Base-by-base conservation (phyloP, 2,329 filamentous ascomycete species). In the Penicillium verrucosum region DNA sequence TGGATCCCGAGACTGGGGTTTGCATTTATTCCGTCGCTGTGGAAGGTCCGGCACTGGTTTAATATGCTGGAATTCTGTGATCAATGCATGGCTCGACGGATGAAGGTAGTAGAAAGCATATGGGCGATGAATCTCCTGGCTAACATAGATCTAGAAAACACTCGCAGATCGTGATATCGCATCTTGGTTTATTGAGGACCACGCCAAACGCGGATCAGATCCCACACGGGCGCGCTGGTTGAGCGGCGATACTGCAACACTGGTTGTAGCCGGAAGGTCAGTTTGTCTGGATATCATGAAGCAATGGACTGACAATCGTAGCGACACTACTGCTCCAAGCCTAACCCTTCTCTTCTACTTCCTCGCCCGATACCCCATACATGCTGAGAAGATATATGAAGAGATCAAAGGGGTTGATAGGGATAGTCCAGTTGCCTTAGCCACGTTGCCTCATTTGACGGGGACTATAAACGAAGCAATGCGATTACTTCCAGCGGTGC, bases 21-120 rank as follows among this genome's bases (percentile, higher is more conserved):
- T 10, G 54, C 54, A 0, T 53, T 57, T 18, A 45, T 57, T 21
- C 54, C 49, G 9, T 36, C 54, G 3, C 16, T 57, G 4, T 59
- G 54, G 57, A 51, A 55, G 12, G 57, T 56, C 1, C 38, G 41
- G 4, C 36, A 56, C 27, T 59, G 57, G 57, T 57, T 59, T 29
- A 32, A 52, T 4, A 59, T 59, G 57, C 49, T 59, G 1, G 40
- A 44, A 5, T 59, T 57, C 16, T 68, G 59, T 16, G 63, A 70
- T 27, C 55, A 71, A 2, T 68, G 74, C 75, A 44, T 75, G 78
- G 38, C 30, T 72, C 75, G 53, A 54, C 48, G 54, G 8, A 48
- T 59, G 34, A 44, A 57, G 44, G 54, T 50, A 45, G 9, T 30
- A 21, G 5, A 34, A 38, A 9, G 1, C 11, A 37, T 12, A 34